Percentiles rank a stretch among this genome's conserved stretches.
phyloP scores from a whole-genome alignment of 768 basidiomycete genomes.

The Leccinum pellstonianum region DNA sequence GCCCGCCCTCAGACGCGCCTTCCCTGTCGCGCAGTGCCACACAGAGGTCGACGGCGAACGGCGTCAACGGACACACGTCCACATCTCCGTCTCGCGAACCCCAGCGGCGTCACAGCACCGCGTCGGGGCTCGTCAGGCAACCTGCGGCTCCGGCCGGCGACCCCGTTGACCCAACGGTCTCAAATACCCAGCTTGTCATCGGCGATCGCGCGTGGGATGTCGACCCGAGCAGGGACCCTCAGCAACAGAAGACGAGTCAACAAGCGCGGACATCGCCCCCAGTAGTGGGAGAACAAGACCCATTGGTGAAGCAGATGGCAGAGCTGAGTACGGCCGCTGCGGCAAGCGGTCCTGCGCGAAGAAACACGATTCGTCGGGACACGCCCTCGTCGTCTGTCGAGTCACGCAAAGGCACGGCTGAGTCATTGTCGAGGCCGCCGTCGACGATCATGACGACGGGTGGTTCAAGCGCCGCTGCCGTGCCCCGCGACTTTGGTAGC shows the following conservation, averaged over 20 bases:
- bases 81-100: slow-evolving; percentile 24
- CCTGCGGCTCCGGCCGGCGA: slow-evolving; percentile 43
- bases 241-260: slow-evolving; percentile 33
- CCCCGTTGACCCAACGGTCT: slow-evolving; percentile 60
- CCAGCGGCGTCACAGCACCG: slow-evolving; percentile 29
- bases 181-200: slow-evolving; percentile 60
- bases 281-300: slow-evolving; percentile 49
- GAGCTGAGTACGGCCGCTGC: slow-evolving; percentile 41
- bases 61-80: slow-evolving; percentile 32
- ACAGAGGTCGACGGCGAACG: slow-evolving; percentile 30
- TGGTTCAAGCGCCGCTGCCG: background rate
- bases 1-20: slow-evolving; percentile 34
- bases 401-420: slow-evolving; percentile 27
- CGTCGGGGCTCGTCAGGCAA: slow-evolving; percentile 21
- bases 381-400: slow-evolving; percentile 21
- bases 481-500: slow-evolving; percentile 62
- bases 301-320: slow-evolving; percentile 64
- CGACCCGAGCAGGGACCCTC: slow-evolving; percentile 66
- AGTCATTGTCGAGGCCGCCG: slow-evolving; percentile 27
- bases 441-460: slow-evolving; percentile 17
- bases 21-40: slow-evolving; percentile 33
- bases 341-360: slow-evolving; percentile 14
- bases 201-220: slow-evolving; percentile 67
- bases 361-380: slow-evolving; percentile 28
- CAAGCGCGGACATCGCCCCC: slow-evolving; percentile 27